Evolutionary conservation across 228 moss, liverwort and hornwort genomes (phyloP).

Genomic region (Sphagnum magellanicum): DNA sequence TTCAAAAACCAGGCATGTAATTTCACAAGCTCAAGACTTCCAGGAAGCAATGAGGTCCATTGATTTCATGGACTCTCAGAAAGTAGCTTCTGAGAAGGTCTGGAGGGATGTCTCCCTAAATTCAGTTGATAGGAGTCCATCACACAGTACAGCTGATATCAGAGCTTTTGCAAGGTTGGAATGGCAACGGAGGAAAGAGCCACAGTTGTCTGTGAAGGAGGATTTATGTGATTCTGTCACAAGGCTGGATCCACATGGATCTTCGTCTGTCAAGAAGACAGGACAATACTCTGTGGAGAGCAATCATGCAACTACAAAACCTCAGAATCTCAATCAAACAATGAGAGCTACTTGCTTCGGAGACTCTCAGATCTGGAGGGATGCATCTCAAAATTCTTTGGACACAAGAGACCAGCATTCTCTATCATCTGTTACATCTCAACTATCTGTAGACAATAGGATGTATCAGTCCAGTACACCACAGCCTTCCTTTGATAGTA

Average conservation of each 20-base stretch:
- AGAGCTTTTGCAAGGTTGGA: slow-evolving; percentile 33
- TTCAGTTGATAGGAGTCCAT: slow-evolving; percentile 41
- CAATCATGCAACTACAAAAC: too few relatives aligned
- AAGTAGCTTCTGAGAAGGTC: slow-evolving; percentile 17
- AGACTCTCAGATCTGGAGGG: slow-evolving; percentile 10
- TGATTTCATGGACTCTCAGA: slow-evolving; percentile 39
- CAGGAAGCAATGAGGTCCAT: slow-evolving; percentile 23
- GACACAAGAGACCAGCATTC: slow-evolving; percentile 10
- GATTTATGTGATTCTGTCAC: slow-evolving; percentile 5
- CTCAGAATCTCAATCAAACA: neutral
- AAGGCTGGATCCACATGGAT: slow-evolving; percentile 18
- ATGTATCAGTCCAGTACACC: slow-evolving; percentile 2
- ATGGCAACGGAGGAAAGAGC: slow-evolving; percentile 25
- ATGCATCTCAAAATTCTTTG: slow-evolving; percentile 8
- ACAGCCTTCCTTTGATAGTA: slow-evolving; percentile 43
- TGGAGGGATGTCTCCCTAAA: slow-evolving; percentile 20
- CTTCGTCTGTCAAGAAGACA: neutral
- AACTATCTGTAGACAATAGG: slow-evolving; percentile 14
- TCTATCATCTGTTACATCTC: slow-evolving; percentile 13
- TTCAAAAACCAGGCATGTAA: slow-evolving; percentile 1
- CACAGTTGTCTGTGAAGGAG: slow-evolving; percentile 13
- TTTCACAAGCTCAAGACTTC: slow-evolving; percentile 3
- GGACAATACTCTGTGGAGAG: too few relatives aligned
- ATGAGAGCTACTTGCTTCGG: slow-evolving; percentile 1
- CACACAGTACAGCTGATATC: slow-evolving; percentile 23